Conservation (phyloP, 73 alveolate genomes). For the Uronychia binucleata region DNA sequence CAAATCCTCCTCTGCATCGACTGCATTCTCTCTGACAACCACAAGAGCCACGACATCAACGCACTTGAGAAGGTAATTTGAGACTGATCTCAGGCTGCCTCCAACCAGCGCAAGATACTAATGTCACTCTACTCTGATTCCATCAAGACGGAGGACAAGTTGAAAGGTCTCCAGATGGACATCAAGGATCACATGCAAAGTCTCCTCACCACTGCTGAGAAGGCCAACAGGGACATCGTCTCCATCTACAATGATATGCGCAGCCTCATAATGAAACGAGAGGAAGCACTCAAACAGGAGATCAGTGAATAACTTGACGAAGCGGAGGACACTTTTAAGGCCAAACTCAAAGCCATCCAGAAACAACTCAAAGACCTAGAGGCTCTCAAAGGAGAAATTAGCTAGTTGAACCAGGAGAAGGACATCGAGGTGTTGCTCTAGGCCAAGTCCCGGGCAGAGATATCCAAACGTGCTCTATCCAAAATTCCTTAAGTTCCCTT, state of each 20-base stretch:
- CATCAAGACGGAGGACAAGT: not conserved
- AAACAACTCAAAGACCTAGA: not conserved
- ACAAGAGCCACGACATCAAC: slow-evolving; percentile 8
- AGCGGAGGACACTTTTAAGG: not conserved
- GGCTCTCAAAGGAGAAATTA: not conserved
- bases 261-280: not conserved
- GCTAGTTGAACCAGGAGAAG: not conserved
- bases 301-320: not conserved
- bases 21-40: slow-evolving; percentile 64
- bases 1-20: slow-evolving; percentile 64
- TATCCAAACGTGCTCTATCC: not conserved
- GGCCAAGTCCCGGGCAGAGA: not conserved
- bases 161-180: not conserved
- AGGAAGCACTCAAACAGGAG: not conserved
- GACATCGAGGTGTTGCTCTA: not conserved
- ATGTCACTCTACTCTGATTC: not conserved
- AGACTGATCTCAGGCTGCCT: not conserved
- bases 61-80: slow-evolving; percentile 3
- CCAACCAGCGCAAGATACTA: not conserved
- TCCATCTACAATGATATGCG: not conserved
- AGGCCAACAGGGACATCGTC: not conserved
- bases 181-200: not conserved
- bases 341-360: not conserved
- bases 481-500: not conserved
- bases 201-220: not conserved